Base-by-base conservation (phyloP, 108 stramenopile genomes). In the Conticribra weissflogii region DNA sequence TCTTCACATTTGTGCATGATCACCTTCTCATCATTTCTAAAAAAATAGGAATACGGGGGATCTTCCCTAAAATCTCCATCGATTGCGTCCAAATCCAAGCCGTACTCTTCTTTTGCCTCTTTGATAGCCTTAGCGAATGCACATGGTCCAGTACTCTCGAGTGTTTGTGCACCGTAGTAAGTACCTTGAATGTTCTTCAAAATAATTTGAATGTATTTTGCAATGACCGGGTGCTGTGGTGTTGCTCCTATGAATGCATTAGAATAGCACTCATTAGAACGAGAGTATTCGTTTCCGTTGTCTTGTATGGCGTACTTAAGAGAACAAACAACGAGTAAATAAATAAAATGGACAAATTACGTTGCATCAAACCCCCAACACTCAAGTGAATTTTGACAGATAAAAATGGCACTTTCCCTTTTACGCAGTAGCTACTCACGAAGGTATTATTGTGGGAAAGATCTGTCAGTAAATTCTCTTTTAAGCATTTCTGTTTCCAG, bases 191-290 rank as follows among this genome's bases (percentile, higher is more conserved):
- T 45, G 33, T 59, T 59, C 14, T 61, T 33, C 69, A 71, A 31
- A 3, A 32, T 21, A 32, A 23, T 3, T 2, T 34, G 15, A 14
- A 71, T 22, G 19, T 23, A 19, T 22, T 28, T 19, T 1, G 57
- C 69, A 28, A 71, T 16, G 3, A 71, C 15, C 1, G 59, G 69
- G 29, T 59, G 59, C 19, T 16, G 1, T 1, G 59, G 46, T n/a
- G 21, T 12, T 19, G 69, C 59, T 1, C 69, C 69, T 30, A 71
- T 17, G 28, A 71, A 60, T 22, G 57, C 47, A 60, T 71, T 45
- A 45, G 8, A 55, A 25, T 55, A 55, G 28, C 15, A 25, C 5
- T 15, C 3, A 27, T 4, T 22, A 55, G 54, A 8, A 27, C n/a
- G 9, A 27, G 3, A 7, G 54, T 7, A 55, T n/a, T n/a, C n/a